Percentiles rank a stretch among this genome's conserved stretches.
phyloP scores from a whole-genome alignment of 177 flowering plant species.

The Vitis hybrid region DNA sequence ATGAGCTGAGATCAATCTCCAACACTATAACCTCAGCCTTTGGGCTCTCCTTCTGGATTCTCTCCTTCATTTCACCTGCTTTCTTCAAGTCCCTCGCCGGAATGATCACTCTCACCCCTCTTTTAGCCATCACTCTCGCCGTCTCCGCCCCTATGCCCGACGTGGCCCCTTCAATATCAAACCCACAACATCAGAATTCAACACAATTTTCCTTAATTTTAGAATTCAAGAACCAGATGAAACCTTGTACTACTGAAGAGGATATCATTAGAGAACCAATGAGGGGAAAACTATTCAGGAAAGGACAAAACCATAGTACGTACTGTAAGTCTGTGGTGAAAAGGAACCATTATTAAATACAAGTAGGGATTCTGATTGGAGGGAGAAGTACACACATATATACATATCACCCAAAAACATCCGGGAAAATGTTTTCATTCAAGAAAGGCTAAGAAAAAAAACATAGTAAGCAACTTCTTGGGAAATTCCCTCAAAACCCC shows the following conservation, averaged over 20 bases:
- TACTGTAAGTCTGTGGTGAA: not conserved
- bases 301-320: constrained; percentile 17
- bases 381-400: not conserved
- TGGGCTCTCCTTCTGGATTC: constrained; percentile 59
- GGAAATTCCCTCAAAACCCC: not conserved
- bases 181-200: not conserved
- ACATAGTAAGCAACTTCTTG: not conserved
- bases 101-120: constrained; percentile 77
- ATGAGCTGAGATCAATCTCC: constrained; percentile 84
- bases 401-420: not conserved
- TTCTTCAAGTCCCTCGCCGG: constrained; percentile 77
- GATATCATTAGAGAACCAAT: constrained; percentile 20
- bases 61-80: constrained; percentile 58
- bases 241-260: not conserved
- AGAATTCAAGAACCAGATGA: too few species aligned
- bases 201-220: too few species aligned
- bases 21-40: constrained; percentile 61
- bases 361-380: not conserved
- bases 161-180: constrained; percentile 61
- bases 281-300: constrained; percentile 8
- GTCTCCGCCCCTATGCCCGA: constrained; percentile 98
- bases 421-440: not conserved
- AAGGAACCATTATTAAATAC: constrained; percentile 6
- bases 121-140: constrained; percentile 85
- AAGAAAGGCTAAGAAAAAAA: not conserved